phyloP scores from a whole-genome alignment of 148 eudicot genomes.

The Camellia japonica region DNA sequence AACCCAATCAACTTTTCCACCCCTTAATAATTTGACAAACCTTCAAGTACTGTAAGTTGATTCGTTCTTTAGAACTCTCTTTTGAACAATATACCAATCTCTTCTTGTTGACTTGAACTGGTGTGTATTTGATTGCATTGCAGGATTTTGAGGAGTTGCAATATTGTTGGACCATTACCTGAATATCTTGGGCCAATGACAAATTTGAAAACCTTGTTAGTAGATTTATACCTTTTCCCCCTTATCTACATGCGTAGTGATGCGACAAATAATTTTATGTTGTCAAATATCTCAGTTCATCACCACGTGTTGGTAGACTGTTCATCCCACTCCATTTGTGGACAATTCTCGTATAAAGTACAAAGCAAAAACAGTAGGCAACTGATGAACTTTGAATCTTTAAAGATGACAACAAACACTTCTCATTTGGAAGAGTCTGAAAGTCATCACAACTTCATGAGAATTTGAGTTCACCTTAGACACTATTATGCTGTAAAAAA shows the following conservation, averaged over 20 bases:
- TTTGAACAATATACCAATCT: neutral
- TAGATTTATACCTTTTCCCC: neutral
- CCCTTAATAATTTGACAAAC: neutral
- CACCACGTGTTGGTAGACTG: neutral
- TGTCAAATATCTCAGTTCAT: too few relatives aligned
- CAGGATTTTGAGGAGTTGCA: slow-evolving; percentile 36
- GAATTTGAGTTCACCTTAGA: too few relatives aligned
- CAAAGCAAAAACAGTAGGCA: too few relatives aligned
- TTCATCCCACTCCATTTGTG: too few relatives aligned
- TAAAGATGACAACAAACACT: too few relatives aligned
- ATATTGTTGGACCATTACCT: slow-evolving; percentile 25
- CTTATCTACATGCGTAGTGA: neutral
- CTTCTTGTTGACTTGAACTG: neutral
- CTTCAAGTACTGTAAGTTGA: slow-evolving; percentile 26
- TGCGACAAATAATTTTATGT: too few relatives aligned
- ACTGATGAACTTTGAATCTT: too few relatives aligned
- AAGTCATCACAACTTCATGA: too few relatives aligned
- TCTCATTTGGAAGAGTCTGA: too few relatives aligned
- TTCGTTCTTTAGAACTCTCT: too few relatives aligned
- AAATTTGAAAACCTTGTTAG: slow-evolving; percentile 26
- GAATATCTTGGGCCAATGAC: slow-evolving; percentile 17
- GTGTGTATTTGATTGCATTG: neutral
- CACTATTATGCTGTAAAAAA: too few relatives aligned
- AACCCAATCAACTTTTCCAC: slow-evolving; percentile 21
- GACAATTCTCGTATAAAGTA: too few relatives aligned